Percentiles rank a stretch among this genome's conserved stretches.
These are phyloP conservation scores for Raddia distichophylla DNA, from an alignment of 176 grass and related monocot species.

Conservation along the genomic window DNA sequence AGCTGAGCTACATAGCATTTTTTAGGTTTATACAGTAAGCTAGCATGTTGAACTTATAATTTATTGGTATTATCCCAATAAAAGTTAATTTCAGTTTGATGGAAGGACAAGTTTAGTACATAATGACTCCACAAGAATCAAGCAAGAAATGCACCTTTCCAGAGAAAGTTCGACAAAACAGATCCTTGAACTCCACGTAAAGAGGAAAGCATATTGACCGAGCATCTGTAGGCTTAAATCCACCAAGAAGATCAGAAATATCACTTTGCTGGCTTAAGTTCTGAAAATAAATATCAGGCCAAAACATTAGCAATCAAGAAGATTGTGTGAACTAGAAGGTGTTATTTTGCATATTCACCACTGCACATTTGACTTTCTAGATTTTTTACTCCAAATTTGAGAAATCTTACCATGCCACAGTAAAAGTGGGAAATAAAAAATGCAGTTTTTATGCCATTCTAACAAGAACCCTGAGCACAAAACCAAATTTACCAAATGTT, in stretches of 20 bases:
- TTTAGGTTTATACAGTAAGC: constrained; percentile 8
- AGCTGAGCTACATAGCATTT: not conserved
- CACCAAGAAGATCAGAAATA: constrained; percentile 93
- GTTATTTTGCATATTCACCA: constrained; percentile 25
- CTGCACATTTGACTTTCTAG: constrained; percentile 2
- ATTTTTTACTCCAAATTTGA: not conserved
- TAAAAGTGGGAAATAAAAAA: not conserved
- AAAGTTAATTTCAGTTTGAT: constrained; percentile 3
- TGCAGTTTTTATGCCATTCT: constrained; percentile 6
- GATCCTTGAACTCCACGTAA: constrained; percentile 80
- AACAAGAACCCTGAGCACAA: not conserved
- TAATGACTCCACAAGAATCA: constrained; percentile 21
- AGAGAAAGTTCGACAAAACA: constrained; percentile 71
- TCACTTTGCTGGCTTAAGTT: constrained; percentile 99
- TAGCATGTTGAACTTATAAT: constrained; percentile 1
- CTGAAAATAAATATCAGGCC: constrained; percentile 50
- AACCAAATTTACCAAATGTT: constrained; percentile 6
- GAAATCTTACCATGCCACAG: not conserved
- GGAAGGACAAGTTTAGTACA: constrained; percentile 16
- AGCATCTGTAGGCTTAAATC: constrained; percentile 89
- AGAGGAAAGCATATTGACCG: constrained; percentile 81
- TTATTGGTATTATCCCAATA: not conserved
- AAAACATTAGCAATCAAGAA: constrained; percentile 29
- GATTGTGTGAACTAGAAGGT: not conserved
- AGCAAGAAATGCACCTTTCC: constrained; percentile 54